phyloP scores from a whole-genome alignment of 345 rosid species.

The Aquilaria sinensis region DNA sequence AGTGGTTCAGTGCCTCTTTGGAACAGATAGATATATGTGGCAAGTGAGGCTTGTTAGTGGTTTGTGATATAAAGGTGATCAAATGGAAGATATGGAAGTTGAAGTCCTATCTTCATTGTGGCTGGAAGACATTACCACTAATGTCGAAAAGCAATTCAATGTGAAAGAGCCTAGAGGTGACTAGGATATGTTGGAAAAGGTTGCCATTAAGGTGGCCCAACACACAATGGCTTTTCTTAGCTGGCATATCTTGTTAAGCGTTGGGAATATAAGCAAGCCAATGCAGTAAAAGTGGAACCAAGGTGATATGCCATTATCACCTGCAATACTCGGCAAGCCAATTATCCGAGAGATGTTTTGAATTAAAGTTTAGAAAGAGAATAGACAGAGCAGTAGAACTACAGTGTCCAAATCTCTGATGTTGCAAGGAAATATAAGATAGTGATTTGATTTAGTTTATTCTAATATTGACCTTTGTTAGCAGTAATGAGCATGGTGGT shows the following conservation, averaged over 20 bases:
- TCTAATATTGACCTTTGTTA: too few relatives aligned
- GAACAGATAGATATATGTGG: not conserved
- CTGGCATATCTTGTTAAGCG: constrained; percentile 74
- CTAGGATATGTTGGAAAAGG: constrained; percentile 86
- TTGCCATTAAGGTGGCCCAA: constrained; percentile 41
- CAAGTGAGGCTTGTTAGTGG: constrained; percentile 23
- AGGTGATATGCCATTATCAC: too few relatives aligned
- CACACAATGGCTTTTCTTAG: constrained; percentile 75
- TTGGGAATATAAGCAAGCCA: constrained; percentile 81
- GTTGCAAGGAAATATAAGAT: too few relatives aligned
- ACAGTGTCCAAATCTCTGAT: too few relatives aligned
- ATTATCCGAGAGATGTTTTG: too few relatives aligned
- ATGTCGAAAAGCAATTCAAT: constrained; percentile 77
- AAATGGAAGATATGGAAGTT: constrained; percentile 70
- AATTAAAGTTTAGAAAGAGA: too few relatives aligned
- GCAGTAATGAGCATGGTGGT: too few relatives aligned
- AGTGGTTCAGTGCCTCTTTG: not conserved
- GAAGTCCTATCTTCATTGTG: constrained; percentile 89
- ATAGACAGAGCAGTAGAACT: too few relatives aligned
- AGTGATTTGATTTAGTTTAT: too few relatives aligned
- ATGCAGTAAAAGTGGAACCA: constrained; percentile 29
- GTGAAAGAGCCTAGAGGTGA: constrained; percentile 72
- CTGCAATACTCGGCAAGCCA: too few relatives aligned
- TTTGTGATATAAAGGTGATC: constrained; percentile 54
- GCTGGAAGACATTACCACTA: constrained; percentile 76